phyloP scores from a whole-genome alignment of 1,284 basidiomycete genomes.

The Phellopilus nigrolimitatus region DNA sequence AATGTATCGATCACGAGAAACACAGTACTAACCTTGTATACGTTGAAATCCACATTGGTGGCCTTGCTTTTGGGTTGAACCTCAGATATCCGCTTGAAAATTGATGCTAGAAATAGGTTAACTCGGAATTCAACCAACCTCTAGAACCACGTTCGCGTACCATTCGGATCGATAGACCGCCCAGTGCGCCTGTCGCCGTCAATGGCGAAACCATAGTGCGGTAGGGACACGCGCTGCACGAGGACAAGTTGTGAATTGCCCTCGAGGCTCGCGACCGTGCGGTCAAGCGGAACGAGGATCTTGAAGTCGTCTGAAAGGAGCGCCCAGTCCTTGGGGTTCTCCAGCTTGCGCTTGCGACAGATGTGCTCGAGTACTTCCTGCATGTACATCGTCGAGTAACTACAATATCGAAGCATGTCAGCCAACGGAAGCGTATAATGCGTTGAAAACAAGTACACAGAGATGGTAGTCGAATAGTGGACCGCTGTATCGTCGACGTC shows the following conservation, averaged over 20 bases:
- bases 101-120: slow-evolving; percentile 61
- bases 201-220: slow-evolving; percentile 54
- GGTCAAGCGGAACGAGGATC: slow-evolving; percentile 87
- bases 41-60: slow-evolving; percentile 49
- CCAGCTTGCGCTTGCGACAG: slow-evolving; percentile 69
- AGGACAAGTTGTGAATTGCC: slow-evolving; percentile 83
- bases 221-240: slow-evolving; percentile 75
- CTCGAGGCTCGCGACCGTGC: slow-evolving; percentile 91
- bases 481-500: slow-evolving; percentile 69
- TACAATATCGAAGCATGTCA: too few species aligned
- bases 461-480: slow-evolving; percentile 82
- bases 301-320: slow-evolving; percentile 74
- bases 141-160: slow-evolving; percentile 38
- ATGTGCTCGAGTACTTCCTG: slow-evolving; percentile 90
- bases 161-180: slow-evolving; percentile 86
- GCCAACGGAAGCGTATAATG: too few species aligned
- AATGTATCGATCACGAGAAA: not conserved
- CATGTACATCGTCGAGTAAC: slow-evolving; percentile 94
- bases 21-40: slow-evolving; percentile 67
- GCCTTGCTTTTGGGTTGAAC: slow-evolving; percentile 55
- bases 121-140: not conserved
- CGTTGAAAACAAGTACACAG: slow-evolving; percentile 64
- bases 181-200: slow-evolving; percentile 55
- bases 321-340: slow-evolving; percentile 78
- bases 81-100: slow-evolving; percentile 83